A percentile compares a stretch with the other conserved stretches of the same genome.
Evolutionary conservation across 768 basidiomycete genomes (phyloP).

Genomic region (Phanerochaete sordida): DNA sequence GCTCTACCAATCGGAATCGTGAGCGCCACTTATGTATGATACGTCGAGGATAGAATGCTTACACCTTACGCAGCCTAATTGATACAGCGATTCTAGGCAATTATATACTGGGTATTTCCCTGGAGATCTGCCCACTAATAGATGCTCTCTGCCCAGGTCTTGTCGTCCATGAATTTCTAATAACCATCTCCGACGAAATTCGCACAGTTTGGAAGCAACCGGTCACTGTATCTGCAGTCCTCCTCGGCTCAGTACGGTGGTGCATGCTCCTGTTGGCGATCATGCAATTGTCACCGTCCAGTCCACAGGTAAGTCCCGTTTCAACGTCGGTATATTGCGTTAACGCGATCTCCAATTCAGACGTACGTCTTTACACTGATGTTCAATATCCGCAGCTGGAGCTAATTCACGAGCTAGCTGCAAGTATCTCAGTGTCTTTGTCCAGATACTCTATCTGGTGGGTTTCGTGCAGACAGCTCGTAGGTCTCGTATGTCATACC

Average conservation of each 20-base stretch:
- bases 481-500: background rate
- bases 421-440: background rate
- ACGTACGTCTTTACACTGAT: background rate
- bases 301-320: background rate
- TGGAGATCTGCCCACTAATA: too few relatives aligned
- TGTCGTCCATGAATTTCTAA: background rate
- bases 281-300: background rate
- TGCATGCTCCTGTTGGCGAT: background rate
- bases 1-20: too few relatives aligned
- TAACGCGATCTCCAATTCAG: background rate
- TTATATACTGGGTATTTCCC: too few relatives aligned
- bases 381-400: too few relatives aligned
- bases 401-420: background rate
- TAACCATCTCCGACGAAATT: background rate
- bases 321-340: background rate
- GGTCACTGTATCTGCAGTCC: background rate
- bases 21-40: too few relatives aligned
- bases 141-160: background rate
- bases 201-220: background rate
- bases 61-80: too few relatives aligned
- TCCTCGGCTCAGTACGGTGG: background rate
- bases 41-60: too few relatives aligned
- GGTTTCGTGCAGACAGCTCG: background rate
- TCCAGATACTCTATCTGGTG: background rate
- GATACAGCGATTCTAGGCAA: too few relatives aligned